phyloP scores from a whole-genome alignment of 495 filamentous ascomycete species.

The Lophiotrema nucula region DNA sequence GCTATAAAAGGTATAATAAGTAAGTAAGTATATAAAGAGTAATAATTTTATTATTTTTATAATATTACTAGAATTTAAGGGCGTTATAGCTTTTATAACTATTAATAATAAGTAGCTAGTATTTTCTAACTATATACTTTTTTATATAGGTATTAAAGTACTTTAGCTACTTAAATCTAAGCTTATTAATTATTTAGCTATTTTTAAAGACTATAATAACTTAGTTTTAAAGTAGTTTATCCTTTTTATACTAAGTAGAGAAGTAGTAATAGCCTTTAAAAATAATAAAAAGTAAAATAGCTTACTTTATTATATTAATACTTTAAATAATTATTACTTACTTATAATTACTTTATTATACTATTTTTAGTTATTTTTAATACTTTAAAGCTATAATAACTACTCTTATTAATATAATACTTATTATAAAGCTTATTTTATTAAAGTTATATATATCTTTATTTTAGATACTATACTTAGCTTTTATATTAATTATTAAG shows the following conservation, averaged over 20 bases:
- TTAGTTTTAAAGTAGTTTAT: background rate
- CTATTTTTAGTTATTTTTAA: background rate
- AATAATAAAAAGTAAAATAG: background rate
- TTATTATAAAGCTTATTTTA: slow-evolving; percentile 4
- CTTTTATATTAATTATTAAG: background rate
- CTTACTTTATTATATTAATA: background rate
- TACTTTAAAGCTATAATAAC: background rate
- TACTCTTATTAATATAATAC: background rate
- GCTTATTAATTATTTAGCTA: background rate
- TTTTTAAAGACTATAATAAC: slow-evolving; percentile 1
- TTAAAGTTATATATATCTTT: slow-evolving; percentile 9
- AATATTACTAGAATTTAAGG: background rate
- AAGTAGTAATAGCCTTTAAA: background rate
- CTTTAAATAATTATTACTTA: background rate
- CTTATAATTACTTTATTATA: background rate
- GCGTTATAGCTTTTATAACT: background rate
- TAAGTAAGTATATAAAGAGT: no score
- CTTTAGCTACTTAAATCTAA: background rate
- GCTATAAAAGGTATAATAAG: no score
- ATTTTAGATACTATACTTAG: no score
- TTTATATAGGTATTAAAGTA: slow-evolving; percentile 1
- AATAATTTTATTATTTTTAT: background rate
- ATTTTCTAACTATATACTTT: background rate
- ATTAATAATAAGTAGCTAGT: no score
- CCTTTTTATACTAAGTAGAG: background rate